Percentiles rank a stretch among this genome's conserved stretches.
Conservation (phyloP, 306 rosid genomes). For the Crataegus laevigata region DNA sequence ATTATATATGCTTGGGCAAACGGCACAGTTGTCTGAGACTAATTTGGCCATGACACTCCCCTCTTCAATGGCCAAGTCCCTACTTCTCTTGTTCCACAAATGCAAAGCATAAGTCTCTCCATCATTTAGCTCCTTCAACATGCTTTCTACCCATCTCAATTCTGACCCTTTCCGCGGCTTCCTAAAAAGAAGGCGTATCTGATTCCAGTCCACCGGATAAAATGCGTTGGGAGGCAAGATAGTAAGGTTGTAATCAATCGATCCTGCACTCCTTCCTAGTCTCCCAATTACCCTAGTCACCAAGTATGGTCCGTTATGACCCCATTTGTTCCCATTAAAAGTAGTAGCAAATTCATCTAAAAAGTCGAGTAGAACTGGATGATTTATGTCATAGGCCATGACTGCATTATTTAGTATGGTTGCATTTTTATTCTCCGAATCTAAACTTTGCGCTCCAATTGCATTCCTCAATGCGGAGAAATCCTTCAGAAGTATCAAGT, state of each 20-base stretch:
- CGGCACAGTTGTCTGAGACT: slow-evolving; percentile 27
- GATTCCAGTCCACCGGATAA: slow-evolving; percentile 43
- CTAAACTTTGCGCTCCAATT: slow-evolving; percentile 49
- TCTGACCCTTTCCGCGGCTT: slow-evolving; percentile 25
- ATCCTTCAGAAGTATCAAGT: slow-evolving; percentile 36
- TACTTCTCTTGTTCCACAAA: slow-evolving; percentile 47
- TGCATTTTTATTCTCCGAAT: slow-evolving; percentile 26
- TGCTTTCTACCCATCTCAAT: slow-evolving; percentile 33
- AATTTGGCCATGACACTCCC: slow-evolving; percentile 44
- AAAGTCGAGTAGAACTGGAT: slow-evolving; percentile 43
- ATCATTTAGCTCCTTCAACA: slow-evolving; percentile 23
- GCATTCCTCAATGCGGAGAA: slow-evolving; percentile 36
- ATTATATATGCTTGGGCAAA: slow-evolving; percentile 19
- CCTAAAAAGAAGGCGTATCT: slow-evolving; percentile 18
- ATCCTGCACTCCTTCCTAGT: slow-evolving; percentile 9
- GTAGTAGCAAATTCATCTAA: slow-evolving; percentile 37
- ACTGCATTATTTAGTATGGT: slow-evolving; percentile 43
- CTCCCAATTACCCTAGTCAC: slow-evolving; percentile 50
- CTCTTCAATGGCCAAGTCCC: slow-evolving; percentile 32
- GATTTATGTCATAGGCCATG: slow-evolving; percentile 41
- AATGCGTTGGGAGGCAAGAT: slow-evolving; percentile 43
- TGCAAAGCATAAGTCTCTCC: slow-evolving; percentile 39
- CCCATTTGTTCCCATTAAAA: slow-evolving; percentile 55
- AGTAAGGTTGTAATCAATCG: slow-evolving; percentile 16
- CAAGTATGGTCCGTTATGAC: slow-evolving; percentile 56